Evolutionary conservation across 2,329 filamentous ascomycete species (phyloP).

Genomic region (Periconia sp.): DNA sequence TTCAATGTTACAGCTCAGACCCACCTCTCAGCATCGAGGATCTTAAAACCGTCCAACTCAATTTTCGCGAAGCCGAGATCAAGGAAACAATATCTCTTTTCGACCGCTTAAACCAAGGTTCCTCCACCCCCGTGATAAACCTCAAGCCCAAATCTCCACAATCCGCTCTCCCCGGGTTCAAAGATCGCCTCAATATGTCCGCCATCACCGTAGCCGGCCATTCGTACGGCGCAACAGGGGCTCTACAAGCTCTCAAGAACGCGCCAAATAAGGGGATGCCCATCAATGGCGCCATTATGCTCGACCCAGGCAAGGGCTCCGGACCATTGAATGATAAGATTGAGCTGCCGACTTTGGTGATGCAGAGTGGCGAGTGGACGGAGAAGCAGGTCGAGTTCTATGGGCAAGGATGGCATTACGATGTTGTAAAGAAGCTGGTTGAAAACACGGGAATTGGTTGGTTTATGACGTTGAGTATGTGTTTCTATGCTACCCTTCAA

Average conservation of each 20-base stretch:
- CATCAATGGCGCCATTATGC: conserved; percentile 60
- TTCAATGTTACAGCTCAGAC: conserved; percentile 15
- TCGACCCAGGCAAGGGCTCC: conserved; percentile 67
- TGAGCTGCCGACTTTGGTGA: conserved; percentile 59
- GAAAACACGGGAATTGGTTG: conserved; percentile 50
- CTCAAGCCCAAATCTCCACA: conserved; percentile 54
- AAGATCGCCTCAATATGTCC: conserved; percentile 56
- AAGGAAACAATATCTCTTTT: conserved; percentile 49
- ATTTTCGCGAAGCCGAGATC: conserved; percentile 50
- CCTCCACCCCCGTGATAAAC: conserved; percentile 28
- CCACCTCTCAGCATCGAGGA: conserved; percentile 37
- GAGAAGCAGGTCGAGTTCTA: conserved; percentile 59
- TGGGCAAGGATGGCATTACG: conserved; percentile 63
- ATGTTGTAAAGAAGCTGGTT: conserved; percentile 61
- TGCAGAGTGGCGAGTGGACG: conserved; percentile 69
- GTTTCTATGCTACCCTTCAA: too few relatives aligned
- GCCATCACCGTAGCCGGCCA: conserved; percentile 63
- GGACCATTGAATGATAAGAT: conserved; percentile 64
- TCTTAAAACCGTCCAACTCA: conserved; percentile 47
- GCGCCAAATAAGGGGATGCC: conserved; percentile 48
- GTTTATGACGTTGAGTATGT: conserved; percentile 45
- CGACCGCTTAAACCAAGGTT: conserved; percentile 42
- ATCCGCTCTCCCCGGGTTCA: conserved; percentile 51
- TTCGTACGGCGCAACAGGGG: conserved; percentile 67
- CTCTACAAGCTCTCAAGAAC: conserved; percentile 60